phyloP scores from a whole-genome alignment of 1,284 basidiomycete species.

The Volvariella volvacea region DNA sequence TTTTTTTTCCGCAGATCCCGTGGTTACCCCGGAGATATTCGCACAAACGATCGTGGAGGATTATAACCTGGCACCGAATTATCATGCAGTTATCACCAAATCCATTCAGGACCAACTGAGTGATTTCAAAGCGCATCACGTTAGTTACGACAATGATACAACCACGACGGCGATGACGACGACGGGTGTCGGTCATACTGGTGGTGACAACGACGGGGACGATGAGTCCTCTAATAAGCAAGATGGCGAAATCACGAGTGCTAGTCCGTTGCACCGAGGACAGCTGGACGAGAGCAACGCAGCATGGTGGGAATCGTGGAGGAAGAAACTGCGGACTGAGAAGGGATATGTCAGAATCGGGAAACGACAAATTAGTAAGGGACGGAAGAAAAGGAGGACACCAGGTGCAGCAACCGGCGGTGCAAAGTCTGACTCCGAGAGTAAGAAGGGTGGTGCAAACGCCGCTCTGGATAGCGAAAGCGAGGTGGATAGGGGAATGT shows the following conservation, averaged over 20 bases:
- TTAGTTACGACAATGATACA: conserved; percentile 36
- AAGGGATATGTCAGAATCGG: conserved; percentile 17
- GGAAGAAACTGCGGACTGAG: conserved; percentile 40
- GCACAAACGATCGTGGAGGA: conserved; percentile 91
- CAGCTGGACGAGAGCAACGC: conserved; percentile 43
- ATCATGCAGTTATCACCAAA: conserved; percentile 73
- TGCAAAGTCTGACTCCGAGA: conserved; percentile 9
- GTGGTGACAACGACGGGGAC: conserved; percentile 3
- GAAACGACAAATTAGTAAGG: conserved; percentile 21
- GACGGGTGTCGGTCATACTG: background rate
- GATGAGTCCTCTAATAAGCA: conserved; percentile 1
- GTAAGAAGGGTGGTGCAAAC: conserved; percentile 17
- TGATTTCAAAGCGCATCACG: conserved; percentile 68
- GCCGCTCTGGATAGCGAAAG: conserved; percentile 22
- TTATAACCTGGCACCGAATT: conserved; percentile 70
- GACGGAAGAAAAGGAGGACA: conserved; percentile 15
- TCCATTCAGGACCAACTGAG: conserved; percentile 84
- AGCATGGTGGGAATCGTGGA: conserved; percentile 70
- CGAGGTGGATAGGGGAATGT: conserved; percentile 28
- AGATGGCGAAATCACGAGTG: conserved; percentile 14
- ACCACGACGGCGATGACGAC: conserved; percentile 16
- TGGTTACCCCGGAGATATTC: conserved; percentile 86
- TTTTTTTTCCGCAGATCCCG: conserved; percentile 51
- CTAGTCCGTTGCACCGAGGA: conserved; percentile 28
- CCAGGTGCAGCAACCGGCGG: conserved; percentile 1